Base-by-base conservation (phyloP, 495 filamentous ascomycete genomes). In the Aspergillus homomorphus region DNA sequence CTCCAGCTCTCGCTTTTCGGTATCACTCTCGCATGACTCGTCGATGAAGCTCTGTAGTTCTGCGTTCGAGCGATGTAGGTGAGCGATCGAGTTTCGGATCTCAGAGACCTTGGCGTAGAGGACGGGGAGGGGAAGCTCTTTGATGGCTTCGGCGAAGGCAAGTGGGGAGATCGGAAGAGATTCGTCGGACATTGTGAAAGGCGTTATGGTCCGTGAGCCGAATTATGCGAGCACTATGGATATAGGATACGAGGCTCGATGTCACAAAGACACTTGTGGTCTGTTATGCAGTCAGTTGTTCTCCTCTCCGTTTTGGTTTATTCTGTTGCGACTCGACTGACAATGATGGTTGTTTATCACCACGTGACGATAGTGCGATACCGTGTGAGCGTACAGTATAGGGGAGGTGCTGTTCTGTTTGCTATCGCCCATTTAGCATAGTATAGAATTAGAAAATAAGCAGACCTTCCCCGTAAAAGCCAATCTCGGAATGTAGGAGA, bases 71-170 rank as follows among this genome's bases (percentile, higher is more conserved):
- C 85, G 84, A 55, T 85, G 78, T 20, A 96, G 87, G 69, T 96
- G 92, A 9, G 83, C 77, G 69, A 94, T 90, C 53, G 81, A 86
- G 78, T 95, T 96, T 68, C 82, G 85, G 43, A 96, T 77, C 69
- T 96, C 92, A 62, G 84, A 80, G 61, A 86, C 85, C 79, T 96
- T 96, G 71, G 84, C 74, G 76, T 91, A 87, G 44, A 96, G 82
- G 44, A 80, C 76, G 57, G 82, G 80, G 65, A 92, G 73, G 41
- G 89, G 81, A 23, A 96, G 86, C 61, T 86, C 83, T 62, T 80
- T 71, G 59, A 96, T 80, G 15, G 91, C 92, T 67, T 79, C 77
- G 60, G 89, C 84, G 78, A 85, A 80, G 50, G 66, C 70, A 26
- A 60, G 54, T 8, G 66, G 67, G 38, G 67, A 61, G 48, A 80